These are phyloP conservation scores for Ehretia macrophylla DNA, from an alignment of 257 asterid genomes.

Conservation along the genomic window DNA sequence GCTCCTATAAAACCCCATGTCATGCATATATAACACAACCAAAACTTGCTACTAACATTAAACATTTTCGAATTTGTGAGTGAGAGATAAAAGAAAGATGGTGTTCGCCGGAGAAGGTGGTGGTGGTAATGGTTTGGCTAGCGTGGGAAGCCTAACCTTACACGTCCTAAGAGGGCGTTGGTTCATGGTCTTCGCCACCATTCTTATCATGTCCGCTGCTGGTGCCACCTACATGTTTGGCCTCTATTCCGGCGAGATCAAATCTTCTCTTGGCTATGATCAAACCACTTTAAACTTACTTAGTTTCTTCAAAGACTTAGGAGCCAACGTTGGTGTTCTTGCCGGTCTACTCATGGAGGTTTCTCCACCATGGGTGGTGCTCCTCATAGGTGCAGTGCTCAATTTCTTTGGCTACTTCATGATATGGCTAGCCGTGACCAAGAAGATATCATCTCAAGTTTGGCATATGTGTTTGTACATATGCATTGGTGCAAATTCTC, in stretches of 20 bases:
- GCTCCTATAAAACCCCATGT: no score
- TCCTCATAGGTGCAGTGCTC: constrained; percentile 12
- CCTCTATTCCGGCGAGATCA: constrained; percentile 14
- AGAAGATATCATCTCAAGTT: constrained; percentile 4
- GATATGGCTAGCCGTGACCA: constrained; percentile 21
- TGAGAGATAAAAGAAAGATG: not conserved
- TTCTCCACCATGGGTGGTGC: constrained; percentile 19
- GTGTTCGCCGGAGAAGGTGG: not conserved
- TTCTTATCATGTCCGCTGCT: constrained; percentile 15
- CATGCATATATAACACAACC: no score
- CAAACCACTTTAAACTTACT: constrained; percentile 18
- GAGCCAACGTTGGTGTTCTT: constrained; percentile 19
- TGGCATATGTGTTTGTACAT: constrained; percentile 23
- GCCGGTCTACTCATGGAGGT: constrained; percentile 22
- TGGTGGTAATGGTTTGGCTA: not conserved
- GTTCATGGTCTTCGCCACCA: constrained; percentile 20
- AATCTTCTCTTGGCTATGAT: constrained; percentile 16
- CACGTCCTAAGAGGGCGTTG: constrained; percentile 17
- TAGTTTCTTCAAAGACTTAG: constrained; percentile 23
- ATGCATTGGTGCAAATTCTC: constrained; percentile 22
- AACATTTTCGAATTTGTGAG: not conserved
- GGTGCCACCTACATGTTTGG: constrained; percentile 24
- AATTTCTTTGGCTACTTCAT: constrained; percentile 24
- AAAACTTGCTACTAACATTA: not conserved
- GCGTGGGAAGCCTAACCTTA: constrained; percentile 9